A percentile compares a stretch with the other conserved stretches of the same genome.
These are phyloP conservation scores for Ophiostoma quercus DNA, from an alignment of 2,329 filamentous ascomycete species.

Conservation along the genomic window DNA sequence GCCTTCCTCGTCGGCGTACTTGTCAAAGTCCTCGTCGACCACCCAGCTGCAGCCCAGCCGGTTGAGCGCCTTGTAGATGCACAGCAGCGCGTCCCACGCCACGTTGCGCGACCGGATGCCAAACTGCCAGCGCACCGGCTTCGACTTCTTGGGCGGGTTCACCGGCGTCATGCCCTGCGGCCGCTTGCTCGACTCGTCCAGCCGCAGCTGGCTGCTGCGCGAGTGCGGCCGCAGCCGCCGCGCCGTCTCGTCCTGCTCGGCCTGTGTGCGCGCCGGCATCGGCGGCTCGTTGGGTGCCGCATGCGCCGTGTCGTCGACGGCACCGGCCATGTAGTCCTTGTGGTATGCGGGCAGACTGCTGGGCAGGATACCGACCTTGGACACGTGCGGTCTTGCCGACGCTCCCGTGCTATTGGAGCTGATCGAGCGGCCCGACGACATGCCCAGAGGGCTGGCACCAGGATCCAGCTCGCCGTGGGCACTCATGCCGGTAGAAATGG, in stretches of 20 bases:
- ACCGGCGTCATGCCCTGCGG: slow-evolving; percentile 61
- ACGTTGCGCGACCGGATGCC: slow-evolving; percentile 92
- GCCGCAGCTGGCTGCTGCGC: slow-evolving; percentile 61
- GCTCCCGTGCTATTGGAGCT: slow-evolving; percentile 45
- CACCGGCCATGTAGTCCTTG: slow-evolving; percentile 71
- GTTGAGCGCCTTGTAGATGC: slow-evolving; percentile 85
- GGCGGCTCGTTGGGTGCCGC: slow-evolving; percentile 46
- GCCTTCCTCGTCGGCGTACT: slow-evolving; percentile 41
- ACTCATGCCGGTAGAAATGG: slow-evolving; percentile 49
- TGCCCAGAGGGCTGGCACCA: slow-evolving; percentile 48
- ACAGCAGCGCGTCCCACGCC: slow-evolving; percentile 88
- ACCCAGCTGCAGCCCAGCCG: slow-evolving; percentile 90
- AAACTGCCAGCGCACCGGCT: slow-evolving; percentile 93
- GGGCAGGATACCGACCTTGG: slow-evolving; percentile 85
- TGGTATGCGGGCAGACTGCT: slow-evolving; percentile 89
- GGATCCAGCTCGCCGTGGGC: slow-evolving; percentile 33
- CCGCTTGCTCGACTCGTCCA: slow-evolving; percentile 58
- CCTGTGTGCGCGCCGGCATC: slow-evolving; percentile 52
- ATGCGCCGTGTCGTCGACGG: slow-evolving; percentile 43
- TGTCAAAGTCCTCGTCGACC: slow-evolving; percentile 55
- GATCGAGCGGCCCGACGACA: slow-evolving; percentile 51
- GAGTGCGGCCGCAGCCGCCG: slow-evolving; percentile 82
- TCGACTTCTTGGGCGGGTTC: slow-evolving; percentile 62
- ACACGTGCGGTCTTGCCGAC: slow-evolving; percentile 57
- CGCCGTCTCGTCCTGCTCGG: slow-evolving; percentile 75